Evolutionary conservation across 306 rosid species (phyloP), one percentile per base, ranked within the genome.

Genomic region (Trifolium repens): DNA sequence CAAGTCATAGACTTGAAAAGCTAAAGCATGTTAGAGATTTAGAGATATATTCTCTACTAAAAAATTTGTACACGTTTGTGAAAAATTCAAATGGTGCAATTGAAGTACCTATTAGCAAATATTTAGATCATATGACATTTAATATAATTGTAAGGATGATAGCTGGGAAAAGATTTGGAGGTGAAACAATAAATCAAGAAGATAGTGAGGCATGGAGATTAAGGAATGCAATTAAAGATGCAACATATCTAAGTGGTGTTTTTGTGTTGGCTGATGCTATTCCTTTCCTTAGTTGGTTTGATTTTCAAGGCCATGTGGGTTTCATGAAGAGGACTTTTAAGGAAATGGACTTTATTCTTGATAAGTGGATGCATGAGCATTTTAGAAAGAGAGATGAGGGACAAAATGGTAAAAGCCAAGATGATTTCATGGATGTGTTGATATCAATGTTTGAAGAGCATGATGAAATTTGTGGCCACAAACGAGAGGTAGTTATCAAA

Each of bases 111-210:
- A 19, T 90, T 27, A 81, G 86, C 24, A 70, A 81, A 5, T 32
- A 75, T 37, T 9, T 90, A 15, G 92, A 86, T 67, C 79, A 85
- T 60, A 17, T 83, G 84, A 90, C 93, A 2, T 90, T 88, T 58
- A 84, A 80, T 8, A 64, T 86, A 26, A 83, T 62, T 49, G 72
- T 77, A 27, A 79, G 76, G 78, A 74, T 85, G 77, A 81, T 90
- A 9, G 88, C 74, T 0, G 88, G 96, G 64, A 90, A 88, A 82
- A 60, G 91, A 55, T 86, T 81, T 73, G 26, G 80, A 0, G 67
- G 59, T 5, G 71, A 40, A 30, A 59, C 61, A 0, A 12, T 19
- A 0, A 59, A 39, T 0, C 60, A 80, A n/a, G 81, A 78, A 54
- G 80, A 83, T 5, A 54, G 80, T 27, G 90, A 85, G 0, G 86